phyloP scores from a whole-genome alignment of 495 filamentous ascomycete genomes.

The Podospora anserina region DNA sequence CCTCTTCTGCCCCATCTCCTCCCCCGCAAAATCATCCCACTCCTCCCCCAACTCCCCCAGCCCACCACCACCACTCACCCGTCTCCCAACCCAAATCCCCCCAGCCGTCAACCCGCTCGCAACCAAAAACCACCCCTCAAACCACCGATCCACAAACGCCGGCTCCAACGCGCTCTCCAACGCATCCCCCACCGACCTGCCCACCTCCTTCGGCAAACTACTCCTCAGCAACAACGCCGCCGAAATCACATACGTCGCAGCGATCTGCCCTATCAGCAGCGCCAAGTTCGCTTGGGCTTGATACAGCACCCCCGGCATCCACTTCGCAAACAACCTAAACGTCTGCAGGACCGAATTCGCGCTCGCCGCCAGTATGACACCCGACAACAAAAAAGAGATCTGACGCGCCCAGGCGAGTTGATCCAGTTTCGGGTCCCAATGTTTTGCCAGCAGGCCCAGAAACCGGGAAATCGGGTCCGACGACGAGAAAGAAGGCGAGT shows the following conservation, averaged over 20 bases:
- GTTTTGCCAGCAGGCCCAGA: slow-evolving; percentile 66
- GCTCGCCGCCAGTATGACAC: slow-evolving; percentile 71
- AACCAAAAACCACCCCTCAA: slow-evolving; percentile 74
- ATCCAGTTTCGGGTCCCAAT: slow-evolving; percentile 70
- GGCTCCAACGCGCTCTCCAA: slow-evolving; percentile 66
- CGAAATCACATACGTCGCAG: slow-evolving; percentile 74
- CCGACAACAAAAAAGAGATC: slow-evolving; percentile 74
- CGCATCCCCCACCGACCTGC: slow-evolving; percentile 67
- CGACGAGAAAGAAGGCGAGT: slow-evolving; percentile 50
- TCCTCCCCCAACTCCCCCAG: slow-evolving; percentile 60
- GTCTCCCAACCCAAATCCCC: slow-evolving; percentile 66
- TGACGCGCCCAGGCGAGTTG: slow-evolving; percentile 68
- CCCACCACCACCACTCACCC: slow-evolving; percentile 45
- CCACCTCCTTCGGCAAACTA: slow-evolving; percentile 68
- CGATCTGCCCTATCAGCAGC: slow-evolving; percentile 69
- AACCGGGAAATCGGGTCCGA: slow-evolving; percentile 77
- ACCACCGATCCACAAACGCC: slow-evolving; percentile 78
- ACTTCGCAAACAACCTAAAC: slow-evolving; percentile 67
- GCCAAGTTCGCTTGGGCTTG: slow-evolving; percentile 65
- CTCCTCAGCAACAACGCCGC: slow-evolving; percentile 68
- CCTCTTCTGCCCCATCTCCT: slow-evolving; percentile 64
- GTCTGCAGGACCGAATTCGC: slow-evolving; percentile 75
- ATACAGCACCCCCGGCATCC: slow-evolving; percentile 61
- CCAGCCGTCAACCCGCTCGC: slow-evolving; percentile 58
- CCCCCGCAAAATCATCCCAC: slow-evolving; percentile 60